Evolutionary conservation across 306 rosid genomes (phyloP).

Genomic region (Cucumis melo): DNA sequence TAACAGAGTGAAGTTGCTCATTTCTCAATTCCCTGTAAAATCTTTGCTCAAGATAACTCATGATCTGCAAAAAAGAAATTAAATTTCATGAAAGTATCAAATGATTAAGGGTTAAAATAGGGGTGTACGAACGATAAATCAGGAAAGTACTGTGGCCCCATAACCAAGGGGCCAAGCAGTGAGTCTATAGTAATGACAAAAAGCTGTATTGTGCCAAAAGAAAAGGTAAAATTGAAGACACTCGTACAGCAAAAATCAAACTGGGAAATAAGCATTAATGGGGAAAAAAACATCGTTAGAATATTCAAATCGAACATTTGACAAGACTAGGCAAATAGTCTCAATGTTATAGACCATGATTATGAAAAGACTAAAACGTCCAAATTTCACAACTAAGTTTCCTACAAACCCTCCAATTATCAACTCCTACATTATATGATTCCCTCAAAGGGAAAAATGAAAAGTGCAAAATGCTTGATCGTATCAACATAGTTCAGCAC

Average conservation of each 20-base stretch:
- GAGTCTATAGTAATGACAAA: not conserved
- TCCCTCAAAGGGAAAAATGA: not conserved
- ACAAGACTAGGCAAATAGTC: not conserved
- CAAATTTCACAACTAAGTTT: not conserved
- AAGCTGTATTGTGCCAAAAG: not conserved
- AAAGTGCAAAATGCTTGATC: not conserved
- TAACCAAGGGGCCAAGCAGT: not conserved
- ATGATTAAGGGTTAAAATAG: not conserved
- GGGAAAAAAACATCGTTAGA: not conserved
- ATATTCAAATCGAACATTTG: not conserved
- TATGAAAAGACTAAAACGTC: not conserved
- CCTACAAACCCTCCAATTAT: not conserved
- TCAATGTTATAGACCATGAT: not conserved
- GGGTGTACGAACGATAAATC: not conserved
- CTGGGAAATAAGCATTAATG: not conserved
- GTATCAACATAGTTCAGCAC: not conserved
- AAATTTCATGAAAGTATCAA: not conserved
- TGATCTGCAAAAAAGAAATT: conserved; percentile 37
- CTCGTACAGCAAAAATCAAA: not conserved
- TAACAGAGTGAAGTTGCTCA: conserved; percentile 59
- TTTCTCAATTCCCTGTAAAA: conserved; percentile 70
- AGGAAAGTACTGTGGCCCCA: not conserved
- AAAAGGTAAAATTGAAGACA: not conserved
- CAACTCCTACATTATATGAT: not conserved
- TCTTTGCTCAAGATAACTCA: conserved; percentile 69